Percentiles rank a stretch among this genome's conserved stretches.
phyloP scores from a whole-genome alignment of 331 rosid species.

The Acacia pycnantha region DNA sequence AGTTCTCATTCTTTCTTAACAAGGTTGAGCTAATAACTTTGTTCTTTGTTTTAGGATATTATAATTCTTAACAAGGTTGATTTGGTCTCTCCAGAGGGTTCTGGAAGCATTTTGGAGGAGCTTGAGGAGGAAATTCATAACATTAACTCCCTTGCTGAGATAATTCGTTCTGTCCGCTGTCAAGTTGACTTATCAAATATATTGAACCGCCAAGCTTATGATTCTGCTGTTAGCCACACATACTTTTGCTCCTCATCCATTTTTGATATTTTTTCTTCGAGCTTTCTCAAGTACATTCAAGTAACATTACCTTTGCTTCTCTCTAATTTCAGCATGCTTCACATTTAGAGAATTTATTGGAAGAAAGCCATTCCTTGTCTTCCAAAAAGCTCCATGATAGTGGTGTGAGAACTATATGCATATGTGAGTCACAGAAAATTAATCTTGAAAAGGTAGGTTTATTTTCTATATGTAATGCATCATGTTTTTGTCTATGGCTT shows the following conservation, averaged over 20 bases:
- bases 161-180: slow-evolving; percentile 71
- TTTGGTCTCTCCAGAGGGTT: slow-evolving; percentile 79
- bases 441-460: slow-evolving; percentile 81
- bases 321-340: slow-evolving; percentile 55
- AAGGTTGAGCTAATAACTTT: slow-evolving; percentile 33
- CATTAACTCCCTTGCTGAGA: slow-evolving; percentile 76
- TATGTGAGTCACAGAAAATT: slow-evolving; percentile 46
- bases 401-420: slow-evolving; percentile 85
- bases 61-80: slow-evolving; percentile 96
- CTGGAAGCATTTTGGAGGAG: slow-evolving; percentile 59
- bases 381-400: slow-evolving; percentile 66
- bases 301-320: slow-evolving; percentile 1
- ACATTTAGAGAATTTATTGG: slow-evolving; percentile 71
- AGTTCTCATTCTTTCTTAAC: not conserved
- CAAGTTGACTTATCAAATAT: slow-evolving; percentile 81
- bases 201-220: slow-evolving; percentile 73
- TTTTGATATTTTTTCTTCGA: not conserved
- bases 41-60: slow-evolving; percentile 69
- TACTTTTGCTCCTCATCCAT: slow-evolving; percentile 17
- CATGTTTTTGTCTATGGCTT: slow-evolving; percentile 16
- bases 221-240: slow-evolving; percentile 53
- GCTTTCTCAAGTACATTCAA: slow-evolving; percentile 2
- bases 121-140: slow-evolving; percentile 80
- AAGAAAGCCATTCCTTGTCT: slow-evolving; percentile 58
- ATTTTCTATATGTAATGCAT: not conserved